phyloP scores from a whole-genome alignment of 371 early-diverging fungal genomes.

The Mortierella sp. region DNA sequence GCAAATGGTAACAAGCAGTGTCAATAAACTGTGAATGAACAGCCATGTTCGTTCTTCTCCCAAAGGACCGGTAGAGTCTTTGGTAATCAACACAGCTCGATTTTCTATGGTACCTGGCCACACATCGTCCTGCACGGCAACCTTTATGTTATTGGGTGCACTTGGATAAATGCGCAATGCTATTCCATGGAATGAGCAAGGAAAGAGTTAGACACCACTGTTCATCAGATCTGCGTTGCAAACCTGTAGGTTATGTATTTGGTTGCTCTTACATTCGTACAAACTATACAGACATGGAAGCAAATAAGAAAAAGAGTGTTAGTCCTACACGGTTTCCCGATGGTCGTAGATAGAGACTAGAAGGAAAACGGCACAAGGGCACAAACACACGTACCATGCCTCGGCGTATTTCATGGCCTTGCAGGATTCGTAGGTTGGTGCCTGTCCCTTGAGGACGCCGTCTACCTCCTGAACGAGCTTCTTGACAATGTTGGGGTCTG shows the following conservation, averaged over 20 bases:
- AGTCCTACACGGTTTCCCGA: too few species aligned
- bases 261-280: slow-evolving; percentile 62
- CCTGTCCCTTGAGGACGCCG: slow-evolving; percentile 26
- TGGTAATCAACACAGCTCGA: too few species aligned
- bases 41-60: too few species aligned
- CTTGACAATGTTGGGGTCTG: slow-evolving; percentile 22
- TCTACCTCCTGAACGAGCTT: slow-evolving; percentile 71
- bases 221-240: slow-evolving; percentile 27
- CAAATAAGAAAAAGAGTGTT: not conserved
- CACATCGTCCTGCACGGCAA: slow-evolving; percentile 78
- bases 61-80: too few species aligned
- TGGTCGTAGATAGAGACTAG: not conserved
- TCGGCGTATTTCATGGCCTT: slow-evolving; percentile 66
- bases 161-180: slow-evolving; percentile 80
- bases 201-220: slow-evolving; percentile 12
- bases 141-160: slow-evolving; percentile 80
- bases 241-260: not conserved
- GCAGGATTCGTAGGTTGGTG: slow-evolving; percentile 60
- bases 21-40: not conserved
- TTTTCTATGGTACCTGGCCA: slow-evolving; percentile 60
- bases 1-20: not conserved
- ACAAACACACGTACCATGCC: slow-evolving; percentile 71
- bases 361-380: too few species aligned
- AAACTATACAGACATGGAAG: slow-evolving; percentile 38
- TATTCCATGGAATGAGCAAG: slow-evolving; percentile 63